Evolutionary conservation across 2,329 filamentous ascomycete species (phyloP).

Genomic region (Blastomyces emzantsi): DNA sequence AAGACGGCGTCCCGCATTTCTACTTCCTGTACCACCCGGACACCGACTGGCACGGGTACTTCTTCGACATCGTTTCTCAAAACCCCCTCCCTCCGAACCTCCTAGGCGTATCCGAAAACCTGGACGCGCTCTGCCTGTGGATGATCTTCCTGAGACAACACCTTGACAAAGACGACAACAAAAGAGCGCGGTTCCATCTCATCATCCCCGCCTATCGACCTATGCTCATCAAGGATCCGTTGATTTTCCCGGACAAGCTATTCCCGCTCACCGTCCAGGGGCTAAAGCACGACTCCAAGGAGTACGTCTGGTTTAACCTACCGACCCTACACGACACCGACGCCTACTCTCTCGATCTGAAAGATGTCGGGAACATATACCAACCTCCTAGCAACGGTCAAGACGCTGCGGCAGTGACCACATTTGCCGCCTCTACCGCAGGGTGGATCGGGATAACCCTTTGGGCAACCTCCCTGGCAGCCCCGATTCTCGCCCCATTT

Average conservation of each 20-base stretch:
- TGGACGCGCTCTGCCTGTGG: background rate
- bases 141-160: conserved; percentile 1
- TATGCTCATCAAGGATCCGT: background rate
- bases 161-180: background rate
- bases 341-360: background rate
- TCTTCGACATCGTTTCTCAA: conserved; percentile 1
- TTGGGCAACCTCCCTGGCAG: background rate
- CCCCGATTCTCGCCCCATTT: background rate
- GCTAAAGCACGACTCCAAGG: background rate
- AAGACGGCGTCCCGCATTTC: background rate
- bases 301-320: background rate
- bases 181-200: background rate
- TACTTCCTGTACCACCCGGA: background rate
- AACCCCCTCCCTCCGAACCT: background rate
- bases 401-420: background rate
- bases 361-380: background rate
- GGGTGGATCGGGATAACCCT: background rate
- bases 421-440: background rate
- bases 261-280: background rate
- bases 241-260: conserved; percentile 1
- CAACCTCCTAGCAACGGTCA: background rate
- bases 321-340: background rate
- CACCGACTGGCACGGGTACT: conserved; percentile 1
- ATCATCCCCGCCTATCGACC: conserved; percentile 2
- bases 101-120: background rate